phyloP scores from a whole-genome alignment of 2,329 filamentous ascomycete genomes.

The Cryphonectria parasitica region DNA sequence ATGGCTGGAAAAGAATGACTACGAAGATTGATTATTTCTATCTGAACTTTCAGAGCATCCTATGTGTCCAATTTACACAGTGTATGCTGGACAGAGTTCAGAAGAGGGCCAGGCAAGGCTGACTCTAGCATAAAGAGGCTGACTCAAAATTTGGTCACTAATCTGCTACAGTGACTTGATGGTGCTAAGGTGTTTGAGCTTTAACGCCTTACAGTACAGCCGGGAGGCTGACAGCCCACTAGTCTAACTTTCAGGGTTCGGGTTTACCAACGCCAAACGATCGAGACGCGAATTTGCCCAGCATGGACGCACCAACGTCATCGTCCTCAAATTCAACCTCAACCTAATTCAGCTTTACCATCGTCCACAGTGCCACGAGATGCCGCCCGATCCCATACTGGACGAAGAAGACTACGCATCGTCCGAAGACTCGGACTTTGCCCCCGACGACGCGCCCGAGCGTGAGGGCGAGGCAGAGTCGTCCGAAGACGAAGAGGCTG shows the following conservation, averaged over 20 bases:
- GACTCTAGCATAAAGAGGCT: too few relatives aligned
- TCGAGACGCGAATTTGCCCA: neutral
- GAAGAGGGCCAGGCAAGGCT: too few relatives aligned
- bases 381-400: constrained; percentile 47
- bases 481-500: constrained; percentile 55
- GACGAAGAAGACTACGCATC: constrained; percentile 65
- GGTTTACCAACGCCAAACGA: neutral
- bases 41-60: too few relatives aligned
- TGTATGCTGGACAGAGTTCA: too few relatives aligned
- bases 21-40: too few relatives aligned
- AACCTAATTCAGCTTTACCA: neutral
- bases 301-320: neutral
- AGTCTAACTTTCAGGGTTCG: neutral
- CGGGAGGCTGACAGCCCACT: neutral
- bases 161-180: too few relatives aligned
- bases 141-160: too few relatives aligned
- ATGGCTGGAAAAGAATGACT: too few relatives aligned
- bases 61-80: too few relatives aligned
- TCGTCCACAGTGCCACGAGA: constrained; percentile 35
- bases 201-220: neutral
- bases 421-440: constrained; percentile 75
- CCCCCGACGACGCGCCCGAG: constrained; percentile 55
- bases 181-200: too few relatives aligned
- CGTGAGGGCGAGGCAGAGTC: constrained; percentile 43
- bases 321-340: neutral